Percentiles rank a stretch among this genome's conserved stretches.
phyloP scores from a whole-genome alignment of 164 flowering plant genomes.

The Chimonanthus praecox region DNA sequence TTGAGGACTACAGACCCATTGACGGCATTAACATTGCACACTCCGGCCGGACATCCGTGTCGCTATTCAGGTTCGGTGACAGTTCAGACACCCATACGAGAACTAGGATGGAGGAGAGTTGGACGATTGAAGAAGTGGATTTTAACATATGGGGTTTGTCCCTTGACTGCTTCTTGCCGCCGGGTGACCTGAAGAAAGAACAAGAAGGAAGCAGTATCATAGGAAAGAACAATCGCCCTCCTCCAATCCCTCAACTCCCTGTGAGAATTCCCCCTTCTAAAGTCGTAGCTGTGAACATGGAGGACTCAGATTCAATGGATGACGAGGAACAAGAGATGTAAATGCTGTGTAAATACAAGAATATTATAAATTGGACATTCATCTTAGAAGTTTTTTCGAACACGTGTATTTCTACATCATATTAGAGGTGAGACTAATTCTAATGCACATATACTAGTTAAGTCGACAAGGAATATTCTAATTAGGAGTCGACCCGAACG shows the following conservation, averaged over 20 bases:
- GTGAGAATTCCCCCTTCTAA: slow-evolving; percentile 39
- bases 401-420: background rate
- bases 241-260: slow-evolving; percentile 20
- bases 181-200: slow-evolving; percentile 70
- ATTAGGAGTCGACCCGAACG: too few relatives aligned
- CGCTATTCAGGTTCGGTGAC: slow-evolving; percentile 71
- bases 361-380: background rate
- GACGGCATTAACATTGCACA: slow-evolving; percentile 88
- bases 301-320: slow-evolving; percentile 20
- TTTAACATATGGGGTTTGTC: slow-evolving; percentile 83
- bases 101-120: slow-evolving; percentile 81
- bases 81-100: slow-evolving; percentile 47
- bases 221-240: slow-evolving; percentile 10
- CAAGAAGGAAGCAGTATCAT: slow-evolving; percentile 27
- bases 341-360: background rate
- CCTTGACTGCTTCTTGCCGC: slow-evolving; percentile 80
- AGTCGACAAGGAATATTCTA: too few relatives aligned
- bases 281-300: slow-evolving; percentile 48
- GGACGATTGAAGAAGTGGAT: slow-evolving; percentile 85
- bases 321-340: slow-evolving; percentile 15
- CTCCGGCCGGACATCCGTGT: slow-evolving; percentile 54
- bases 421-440: background rate
- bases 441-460: background rate
- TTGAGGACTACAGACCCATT: slow-evolving; percentile 59
- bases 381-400: background rate